These are phyloP conservation scores for Neoconidiobolus thromboides DNA, from an alignment of 371 early-diverging fungal genomes.

Conservation along the genomic window DNA sequence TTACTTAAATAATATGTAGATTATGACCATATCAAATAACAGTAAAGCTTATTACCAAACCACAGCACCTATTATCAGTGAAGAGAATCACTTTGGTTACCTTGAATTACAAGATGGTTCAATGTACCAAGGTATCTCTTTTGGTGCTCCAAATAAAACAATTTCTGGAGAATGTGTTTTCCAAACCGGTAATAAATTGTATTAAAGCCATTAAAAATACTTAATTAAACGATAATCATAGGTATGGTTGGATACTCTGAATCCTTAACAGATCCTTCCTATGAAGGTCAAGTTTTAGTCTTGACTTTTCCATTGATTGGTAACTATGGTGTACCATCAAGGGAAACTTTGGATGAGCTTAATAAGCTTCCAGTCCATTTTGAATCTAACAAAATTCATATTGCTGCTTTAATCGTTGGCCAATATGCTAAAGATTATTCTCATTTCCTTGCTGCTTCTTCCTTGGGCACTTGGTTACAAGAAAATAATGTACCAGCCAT, in stretches of 20 bases:
- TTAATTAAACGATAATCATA: constrained; percentile 6
- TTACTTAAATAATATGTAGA: not conserved
- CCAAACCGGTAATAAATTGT: constrained; percentile 64
- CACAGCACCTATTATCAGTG: constrained; percentile 21
- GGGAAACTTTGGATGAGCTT: constrained; percentile 46
- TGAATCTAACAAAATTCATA: constrained; percentile 81
- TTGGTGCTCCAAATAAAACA: constrained; percentile 57
- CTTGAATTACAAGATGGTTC: constrained; percentile 72
- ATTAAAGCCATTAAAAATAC: not conserved
- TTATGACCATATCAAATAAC: not conserved
- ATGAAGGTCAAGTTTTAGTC: constrained; percentile 88
- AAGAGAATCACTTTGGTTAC: constrained; percentile 30
- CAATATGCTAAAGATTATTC: constrained; percentile 76
- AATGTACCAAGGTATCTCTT: constrained; percentile 73
- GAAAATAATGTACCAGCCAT: constrained; percentile 76
- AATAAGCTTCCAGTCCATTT: constrained; percentile 71
- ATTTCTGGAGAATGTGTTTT: constrained; percentile 94
- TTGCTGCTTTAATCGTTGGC: constrained; percentile 74
- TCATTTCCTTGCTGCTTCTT: constrained; percentile 75
- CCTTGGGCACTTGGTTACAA: constrained; percentile 73
- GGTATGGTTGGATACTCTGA: constrained; percentile 87
- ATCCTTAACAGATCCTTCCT: constrained; percentile 89
- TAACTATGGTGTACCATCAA: constrained; percentile 88
- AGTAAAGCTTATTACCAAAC: not conserved
- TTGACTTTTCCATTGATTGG: constrained; percentile 89